Evolutionary conservation across 352 stramenopile species (phyloP), one percentile per base, ranked within the genome.

Genomic region (Thalassiosira mediterranea): DNA sequence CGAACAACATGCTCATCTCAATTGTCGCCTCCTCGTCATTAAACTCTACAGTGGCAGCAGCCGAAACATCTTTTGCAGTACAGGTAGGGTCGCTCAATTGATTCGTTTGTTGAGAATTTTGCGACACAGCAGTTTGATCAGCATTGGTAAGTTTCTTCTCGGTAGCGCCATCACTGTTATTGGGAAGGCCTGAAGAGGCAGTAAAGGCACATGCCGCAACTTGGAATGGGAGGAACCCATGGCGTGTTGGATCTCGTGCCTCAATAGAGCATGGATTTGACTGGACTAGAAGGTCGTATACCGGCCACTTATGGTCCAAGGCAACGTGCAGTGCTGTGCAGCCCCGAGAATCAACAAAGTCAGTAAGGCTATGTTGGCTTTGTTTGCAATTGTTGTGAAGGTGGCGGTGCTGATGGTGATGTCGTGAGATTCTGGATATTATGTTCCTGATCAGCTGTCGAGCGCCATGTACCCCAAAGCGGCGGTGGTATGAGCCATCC

Each of bases 391-490:
- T 17, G 23, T 26, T 46, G 2, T 26, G 54, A 28, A 34, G 21
- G 28, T 38, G 40, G n/a, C 53, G 7, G 17, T 52, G 31, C 23
- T n/a, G 46, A n/a, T 61, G 23, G 26, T 59, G 21, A 28, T 32
- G n/a, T 32, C 64, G 31, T 8, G 26, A 29, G 34, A 66, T 58
- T 42, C 52, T 72, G 3, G 26, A 28, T 13, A 77, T 68, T 11
- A 81, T 73, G n/a, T 73, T 72, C 70, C 70, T 69, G 15, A 79
- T 58, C 47, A 83, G 40, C 23, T 78, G 44, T 56, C 74, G 69
- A 46, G 57, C 61, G 21, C 66, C 66, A 63, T 74, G 47, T 34
- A 83, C 71, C 26, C 68, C 67, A 66, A 79, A 83, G 21, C 38
- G 17, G 47, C 26, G 34, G 26, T 73, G 53, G 34, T 69, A 83